Percentiles rank a stretch among this genome's conserved stretches.
These are phyloP conservation scores for Linnemannia schmuckeri DNA, from an alignment of 192 early-diverging fungal genomes.

Conservation along the genomic window DNA sequence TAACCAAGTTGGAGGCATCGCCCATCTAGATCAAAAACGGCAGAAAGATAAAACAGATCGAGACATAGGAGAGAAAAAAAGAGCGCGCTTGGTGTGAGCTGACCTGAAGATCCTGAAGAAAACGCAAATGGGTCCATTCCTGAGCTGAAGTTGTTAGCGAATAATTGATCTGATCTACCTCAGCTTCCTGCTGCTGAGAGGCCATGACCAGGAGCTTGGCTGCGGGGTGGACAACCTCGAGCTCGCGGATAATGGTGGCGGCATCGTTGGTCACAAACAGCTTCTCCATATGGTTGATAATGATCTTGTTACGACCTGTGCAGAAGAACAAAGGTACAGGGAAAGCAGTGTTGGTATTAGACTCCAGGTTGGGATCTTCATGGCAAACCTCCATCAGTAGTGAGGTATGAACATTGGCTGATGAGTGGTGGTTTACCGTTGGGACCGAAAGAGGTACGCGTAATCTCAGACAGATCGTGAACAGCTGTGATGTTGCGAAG, in stretches of 20 bases:
- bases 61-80: background rate
- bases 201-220: conserved; percentile 97
- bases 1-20: conserved; percentile 96
- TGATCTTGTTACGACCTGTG: conserved; percentile 97
- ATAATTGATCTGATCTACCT: conserved; percentile 62
- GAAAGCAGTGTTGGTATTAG: background rate
- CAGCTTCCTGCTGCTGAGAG: conserved; percentile 96
- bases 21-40: conserved; percentile 73
- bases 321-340: background rate
- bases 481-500: conserved; percentile 94
- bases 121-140: background rate
- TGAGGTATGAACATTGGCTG: background rate
- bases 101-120: background rate
- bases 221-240: conserved; percentile 98
- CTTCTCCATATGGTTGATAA: conserved; percentile 98
- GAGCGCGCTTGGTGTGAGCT: background rate
- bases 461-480: conserved; percentile 93
- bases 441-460: conserved; percentile 95
- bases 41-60: background rate
- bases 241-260: conserved; percentile 97
- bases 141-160: background rate
- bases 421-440: conserved; percentile 75
- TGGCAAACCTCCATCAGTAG: background rate
- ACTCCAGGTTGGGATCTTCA: background rate
- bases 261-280: conserved; percentile 99